These are phyloP conservation scores for Senna siamea DNA, from an alignment of 306 rosid species.

Conservation along the genomic window DNA sequence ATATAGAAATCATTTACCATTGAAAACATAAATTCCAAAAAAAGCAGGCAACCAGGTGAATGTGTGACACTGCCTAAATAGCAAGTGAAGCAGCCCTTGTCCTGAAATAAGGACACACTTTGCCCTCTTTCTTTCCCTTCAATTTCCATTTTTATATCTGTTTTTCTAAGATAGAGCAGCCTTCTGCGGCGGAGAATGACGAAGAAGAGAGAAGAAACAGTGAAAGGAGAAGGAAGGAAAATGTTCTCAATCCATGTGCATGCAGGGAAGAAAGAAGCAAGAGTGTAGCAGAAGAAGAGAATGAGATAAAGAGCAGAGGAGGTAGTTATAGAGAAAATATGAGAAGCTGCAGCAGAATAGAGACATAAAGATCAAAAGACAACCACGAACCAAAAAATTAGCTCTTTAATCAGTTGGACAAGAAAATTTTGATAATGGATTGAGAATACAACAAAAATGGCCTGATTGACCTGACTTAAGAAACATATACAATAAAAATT, in stretches of 20 bases:
- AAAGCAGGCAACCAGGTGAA: too few relatives aligned
- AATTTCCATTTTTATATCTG: background rate
- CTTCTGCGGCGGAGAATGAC: background rate
- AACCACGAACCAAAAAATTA: too few relatives aligned
- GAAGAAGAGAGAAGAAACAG: background rate
- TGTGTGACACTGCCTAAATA: too few relatives aligned
- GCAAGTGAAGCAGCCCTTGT: too few relatives aligned
- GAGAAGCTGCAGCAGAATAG: slow-evolving; percentile 22
- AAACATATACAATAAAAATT: slow-evolving; percentile 52
- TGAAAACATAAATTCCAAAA: too few relatives aligned
- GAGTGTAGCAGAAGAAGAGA: background rate
- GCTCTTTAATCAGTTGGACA: slow-evolving; percentile 29
- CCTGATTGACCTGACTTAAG: slow-evolving; percentile 54
- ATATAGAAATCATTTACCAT: too few relatives aligned
- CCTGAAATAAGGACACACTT: too few relatives aligned
- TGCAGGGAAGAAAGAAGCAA: slow-evolving; percentile 24
- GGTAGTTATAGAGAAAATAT: slow-evolving; percentile 1
- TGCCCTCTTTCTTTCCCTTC: too few relatives aligned
- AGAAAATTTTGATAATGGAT: slow-evolving; percentile 42
- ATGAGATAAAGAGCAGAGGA: background rate
- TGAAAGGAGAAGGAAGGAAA: slow-evolving; percentile 6
- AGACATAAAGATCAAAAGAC: background rate
- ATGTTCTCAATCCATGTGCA: slow-evolving; percentile 31
- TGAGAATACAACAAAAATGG: slow-evolving; percentile 60
- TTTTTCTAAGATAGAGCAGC: background rate